These are phyloP conservation scores for Carex cristatella DNA, from an alignment of 176 grass and related monocot species.

Conservation along the genomic window DNA sequence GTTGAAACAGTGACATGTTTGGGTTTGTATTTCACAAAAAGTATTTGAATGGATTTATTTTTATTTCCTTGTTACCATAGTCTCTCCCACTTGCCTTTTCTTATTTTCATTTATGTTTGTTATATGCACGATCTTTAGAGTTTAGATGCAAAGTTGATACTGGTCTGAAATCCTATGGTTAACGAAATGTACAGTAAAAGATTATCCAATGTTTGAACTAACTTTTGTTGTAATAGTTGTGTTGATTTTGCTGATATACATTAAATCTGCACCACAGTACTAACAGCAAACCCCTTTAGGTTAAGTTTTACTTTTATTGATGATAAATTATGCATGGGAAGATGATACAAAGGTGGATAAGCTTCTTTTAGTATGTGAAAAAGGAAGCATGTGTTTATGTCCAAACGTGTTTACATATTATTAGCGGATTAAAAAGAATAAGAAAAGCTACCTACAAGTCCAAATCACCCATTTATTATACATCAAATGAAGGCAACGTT, in stretches of 20 bases:
- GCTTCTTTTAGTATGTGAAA: neutral
- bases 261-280: neutral
- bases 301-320: neutral
- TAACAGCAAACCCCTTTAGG: neutral
- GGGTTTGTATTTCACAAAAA: neutral
- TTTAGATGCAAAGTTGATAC: neutral
- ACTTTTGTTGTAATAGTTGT: neutral
- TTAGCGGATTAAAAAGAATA: neutral
- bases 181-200: neutral
- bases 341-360: neutral
- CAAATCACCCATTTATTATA: too few species aligned
- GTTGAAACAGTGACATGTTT: neutral
- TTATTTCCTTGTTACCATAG: neutral
- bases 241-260: neutral
- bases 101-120: constrained; percentile 5
- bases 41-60: neutral
- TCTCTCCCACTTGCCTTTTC: neutral
- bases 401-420: neutral
- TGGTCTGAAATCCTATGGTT: constrained; percentile 6
- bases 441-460: neutral
- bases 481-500: neutral
- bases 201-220: neutral
- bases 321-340: neutral
- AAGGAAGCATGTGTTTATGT: neutral
- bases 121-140: neutral